Evolutionary conservation across 108 stramenopile species (phyloP), one percentile per base, ranked within the genome.

Genomic region (Epipyxis sp.): DNA sequence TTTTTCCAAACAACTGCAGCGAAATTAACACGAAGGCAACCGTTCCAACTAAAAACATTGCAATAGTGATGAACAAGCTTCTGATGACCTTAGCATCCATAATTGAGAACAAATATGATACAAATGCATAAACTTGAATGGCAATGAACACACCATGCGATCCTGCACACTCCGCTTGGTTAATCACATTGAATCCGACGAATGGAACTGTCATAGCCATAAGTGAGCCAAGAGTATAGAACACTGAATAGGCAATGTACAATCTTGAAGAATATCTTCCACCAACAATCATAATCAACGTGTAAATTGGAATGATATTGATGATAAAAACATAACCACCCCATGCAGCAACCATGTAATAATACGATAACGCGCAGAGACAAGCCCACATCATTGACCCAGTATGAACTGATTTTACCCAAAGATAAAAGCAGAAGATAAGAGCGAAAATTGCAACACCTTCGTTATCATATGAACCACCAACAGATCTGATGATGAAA

Each of bases 391-490:
- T 37, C 79, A 84, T 83, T 57, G 87, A 78, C 78, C 86, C 89
- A 35, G 87, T 84, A 69, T 81, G 77, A 13, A 88, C 83, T 35
- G 86, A 42, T 27, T 90, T 84, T 65, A 83, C 80, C 97, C 97
- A 98, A n/a, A 92, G 86, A 82, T 91, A 97, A 87, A 98, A 98
- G 1, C 93, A 93, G 40, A 90, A 59, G 2, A 90, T 78, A 91
- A 98, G 93, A 81, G 97, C 94, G 30, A 93, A 89, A 45, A 96
- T 86, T 0, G 97, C 97, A 27, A 98, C 91, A 42, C 89, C 89
- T 83, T 98, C 97, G 71, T 98, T 98, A 82, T 98, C 97, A 82
- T 94, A 98, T 40, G 93, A 93, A 58, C 97, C 97, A n/a, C 97
- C 96, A 1, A 98, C 92, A 80, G 90, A 91, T 54, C 98, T 82